Base-by-base conservation (phyloP, 148 eudicot genomes). In the Vaccinium corymbosum region DNA sequence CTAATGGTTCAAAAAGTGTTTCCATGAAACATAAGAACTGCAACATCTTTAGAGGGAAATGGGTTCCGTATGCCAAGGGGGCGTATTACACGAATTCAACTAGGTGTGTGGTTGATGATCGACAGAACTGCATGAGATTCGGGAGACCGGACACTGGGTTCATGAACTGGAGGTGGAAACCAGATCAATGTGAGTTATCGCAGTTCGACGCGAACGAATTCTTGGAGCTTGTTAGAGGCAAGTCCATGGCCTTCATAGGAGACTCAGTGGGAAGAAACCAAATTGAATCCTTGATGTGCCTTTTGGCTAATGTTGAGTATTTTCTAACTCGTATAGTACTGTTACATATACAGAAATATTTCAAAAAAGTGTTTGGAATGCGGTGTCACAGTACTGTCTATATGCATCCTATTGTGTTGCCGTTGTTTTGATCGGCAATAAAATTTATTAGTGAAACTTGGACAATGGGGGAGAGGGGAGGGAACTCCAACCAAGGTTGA, bases 221-320 rank as follows among this genome's bases (percentile, higher is more conserved):
- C 52, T 80, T 90, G 14, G 46, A 80, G 32, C 82, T 90, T 25
- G 82, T 88, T 16, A 78, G 76, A 25, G 84, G 89, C 10, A 89
- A 90, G 83, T 88, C 72, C 22, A 88, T 89, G 74, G 92, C 90
- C 20, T 92, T 92, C 59, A 84, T 90, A 48, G 92, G 92, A 19
- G 94, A 92, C 46, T 92, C 92, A 0, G 83, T 92, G 15, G 91
- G 90, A 13, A 77, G 94, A 20, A 92, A 92, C 81, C 94, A 92
- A 62, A 50, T 88, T 35, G 94, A 92, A 68, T 92, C 92, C 0
- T 86, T 90, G 57, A 29, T 90, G 82, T 92, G 94, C 76, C 85
- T 90, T 19, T 80, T 89, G 68, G 78, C 90, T 8, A 79, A 42
- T 22, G 88, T 86, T 56, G 90, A 52, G 62, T 20, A 27, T 27